These are phyloP conservation scores for Mrakia frigida DNA, from an alignment of 768 basidiomycete species.

Conservation along the genomic window DNA sequence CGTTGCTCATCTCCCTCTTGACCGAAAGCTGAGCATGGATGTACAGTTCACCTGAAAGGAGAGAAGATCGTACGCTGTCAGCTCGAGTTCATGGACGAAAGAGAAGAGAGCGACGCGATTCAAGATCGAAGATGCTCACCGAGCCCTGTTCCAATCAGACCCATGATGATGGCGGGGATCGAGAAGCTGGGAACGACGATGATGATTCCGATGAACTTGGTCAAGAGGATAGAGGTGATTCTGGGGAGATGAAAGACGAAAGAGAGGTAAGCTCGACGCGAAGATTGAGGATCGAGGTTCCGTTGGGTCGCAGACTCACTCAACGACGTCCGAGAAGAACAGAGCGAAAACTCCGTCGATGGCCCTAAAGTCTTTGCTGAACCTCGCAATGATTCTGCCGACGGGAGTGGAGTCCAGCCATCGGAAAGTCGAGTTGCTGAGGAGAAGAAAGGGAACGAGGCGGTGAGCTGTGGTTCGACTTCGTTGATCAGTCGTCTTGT, in stretches of 20 bases:
- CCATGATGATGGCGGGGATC: slow-evolving; percentile 49
- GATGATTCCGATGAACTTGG: slow-evolving; percentile 50
- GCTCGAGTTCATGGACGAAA: background rate
- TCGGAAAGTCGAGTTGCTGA: slow-evolving; percentile 39
- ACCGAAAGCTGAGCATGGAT: slow-evolving; percentile 56
- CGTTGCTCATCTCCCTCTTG: slow-evolving; percentile 55
- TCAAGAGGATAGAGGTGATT: slow-evolving; percentile 44
- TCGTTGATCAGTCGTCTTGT: background rate
- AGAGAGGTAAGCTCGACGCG: no score
- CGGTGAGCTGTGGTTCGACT: background rate
- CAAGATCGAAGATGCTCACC: slow-evolving; percentile 17
- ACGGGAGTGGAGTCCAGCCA: slow-evolving; percentile 47
- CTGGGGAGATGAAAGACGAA: no score
- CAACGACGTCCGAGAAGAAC: slow-evolving; percentile 34
- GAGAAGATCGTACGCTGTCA: background rate
- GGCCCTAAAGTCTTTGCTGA: slow-evolving; percentile 47
- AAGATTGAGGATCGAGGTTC: no score
- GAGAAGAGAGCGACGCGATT: background rate
- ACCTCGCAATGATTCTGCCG: slow-evolving; percentile 59
- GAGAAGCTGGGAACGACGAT: slow-evolving; percentile 51
- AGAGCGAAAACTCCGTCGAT: slow-evolving; percentile 26
- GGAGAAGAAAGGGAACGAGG: background rate
- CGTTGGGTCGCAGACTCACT: slow-evolving; percentile 24
- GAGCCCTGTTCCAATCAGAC: slow-evolving; percentile 26
- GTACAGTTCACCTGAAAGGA: slow-evolving; percentile 38